Percentiles rank a stretch among this genome's conserved stretches.
phyloP scores from a whole-genome alignment of 140 eudicot genomes.

The Stevia rebaudiana region DNA sequence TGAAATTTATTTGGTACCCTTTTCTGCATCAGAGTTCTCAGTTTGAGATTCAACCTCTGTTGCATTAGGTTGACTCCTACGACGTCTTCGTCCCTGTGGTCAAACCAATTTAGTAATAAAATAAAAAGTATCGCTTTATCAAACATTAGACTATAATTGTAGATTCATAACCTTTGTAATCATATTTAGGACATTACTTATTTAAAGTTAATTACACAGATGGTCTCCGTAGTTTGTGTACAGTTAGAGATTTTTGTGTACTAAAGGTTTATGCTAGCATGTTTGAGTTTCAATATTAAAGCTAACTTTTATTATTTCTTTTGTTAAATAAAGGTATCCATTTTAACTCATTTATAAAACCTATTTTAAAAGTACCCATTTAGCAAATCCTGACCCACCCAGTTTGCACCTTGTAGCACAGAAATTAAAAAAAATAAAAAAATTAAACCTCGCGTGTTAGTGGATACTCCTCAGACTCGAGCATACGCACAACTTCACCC shows the following conservation, averaged over 20 bases:
- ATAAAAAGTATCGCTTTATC: background rate
- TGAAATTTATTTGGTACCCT: slow-evolving; percentile 26
- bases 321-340: too few species aligned
- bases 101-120: slow-evolving; percentile 9
- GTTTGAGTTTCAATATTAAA: too few species aligned
- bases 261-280: too few species aligned
- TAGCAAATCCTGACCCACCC: background rate
- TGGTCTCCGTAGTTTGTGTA: too few species aligned
- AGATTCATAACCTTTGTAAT: background rate
- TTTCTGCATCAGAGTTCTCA: slow-evolving; percentile 37
- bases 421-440: background rate
- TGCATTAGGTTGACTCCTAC: slow-evolving; percentile 42
- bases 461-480: slow-evolving; percentile 77
- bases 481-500: slow-evolving; percentile 98
- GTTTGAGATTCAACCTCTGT: slow-evolving; percentile 47
- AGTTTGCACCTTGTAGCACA: background rate
- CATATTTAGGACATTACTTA: background rate
- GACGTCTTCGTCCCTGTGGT: slow-evolving; percentile 57
- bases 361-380: background rate
- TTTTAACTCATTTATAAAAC: background rate
- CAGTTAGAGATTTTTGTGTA: too few species aligned
- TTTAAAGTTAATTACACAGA: background rate
- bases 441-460: slow-evolving; percentile 68
- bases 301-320: too few species aligned
- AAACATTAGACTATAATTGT: background rate